phyloP scores from a whole-genome alignment of 2,329 filamentous ascomycete species.

The Exophiala aquamarina region DNA sequence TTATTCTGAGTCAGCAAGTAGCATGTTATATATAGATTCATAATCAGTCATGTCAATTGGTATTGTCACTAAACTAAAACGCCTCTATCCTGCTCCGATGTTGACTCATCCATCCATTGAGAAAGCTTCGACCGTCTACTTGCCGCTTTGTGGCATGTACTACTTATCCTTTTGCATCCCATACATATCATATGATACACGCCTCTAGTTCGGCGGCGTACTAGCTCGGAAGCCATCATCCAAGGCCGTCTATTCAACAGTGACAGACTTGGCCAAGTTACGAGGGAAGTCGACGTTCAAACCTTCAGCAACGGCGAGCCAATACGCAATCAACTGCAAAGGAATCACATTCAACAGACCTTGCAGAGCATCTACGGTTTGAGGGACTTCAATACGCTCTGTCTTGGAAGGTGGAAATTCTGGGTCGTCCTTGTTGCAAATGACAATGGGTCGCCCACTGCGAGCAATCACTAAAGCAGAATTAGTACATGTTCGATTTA shows the following conservation, averaged over 20 bases:
- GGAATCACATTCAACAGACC: constrained; percentile 97
- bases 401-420: constrained; percentile 88
- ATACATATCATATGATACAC: constrained; percentile 1
- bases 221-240: background rate
- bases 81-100: too few relatives aligned
- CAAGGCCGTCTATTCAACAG: constrained; percentile 69
- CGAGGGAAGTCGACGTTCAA: constrained; percentile 98
- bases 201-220: background rate
- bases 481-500: constrained; percentile 30
- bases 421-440: constrained; percentile 86
- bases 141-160: too few relatives aligned
- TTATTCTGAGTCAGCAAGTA: too few relatives aligned
- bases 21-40: too few relatives aligned
- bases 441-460: constrained; percentile 93
- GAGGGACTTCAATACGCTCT: constrained; percentile 95
- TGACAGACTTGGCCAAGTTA: constrained; percentile 98
- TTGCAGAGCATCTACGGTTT: constrained; percentile 92
- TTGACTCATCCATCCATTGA: too few relatives aligned
- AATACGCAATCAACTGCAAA: constrained; percentile 97
- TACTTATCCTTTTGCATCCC: background rate
- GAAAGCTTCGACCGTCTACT: too few relatives aligned
- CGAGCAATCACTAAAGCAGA: constrained; percentile 79
- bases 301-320: constrained; percentile 93
- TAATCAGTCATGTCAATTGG: too few relatives aligned
- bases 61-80: too few relatives aligned